phyloP scores from a whole-genome alignment of 2,329 filamentous ascomycete genomes.

The Paecilomyces niveus region DNA sequence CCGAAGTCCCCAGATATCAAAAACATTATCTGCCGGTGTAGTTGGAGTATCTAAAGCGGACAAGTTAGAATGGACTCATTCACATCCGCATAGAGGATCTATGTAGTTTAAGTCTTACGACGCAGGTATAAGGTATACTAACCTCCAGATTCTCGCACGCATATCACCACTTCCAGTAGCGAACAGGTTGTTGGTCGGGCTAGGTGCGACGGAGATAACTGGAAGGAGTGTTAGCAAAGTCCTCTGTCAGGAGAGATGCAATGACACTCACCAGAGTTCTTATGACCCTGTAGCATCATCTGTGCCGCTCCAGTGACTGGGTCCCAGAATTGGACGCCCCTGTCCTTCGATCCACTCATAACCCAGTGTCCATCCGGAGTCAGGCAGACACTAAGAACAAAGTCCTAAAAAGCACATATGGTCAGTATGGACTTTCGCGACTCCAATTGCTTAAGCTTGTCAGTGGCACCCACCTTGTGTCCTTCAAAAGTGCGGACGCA shows the following conservation, averaged over 20 bases:
- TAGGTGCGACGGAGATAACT: slow-evolving; percentile 95
- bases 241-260: not conserved
- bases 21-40: slow-evolving; percentile 32
- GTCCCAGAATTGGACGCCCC: slow-evolving; percentile 98
- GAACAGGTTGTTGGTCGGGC: slow-evolving; percentile 79
- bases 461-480: slow-evolving; percentile 62
- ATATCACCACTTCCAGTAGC: slow-evolving; percentile 96
- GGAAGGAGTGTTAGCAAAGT: slow-evolving; percentile 13
- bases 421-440: slow-evolving; percentile 3
- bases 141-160: slow-evolving; percentile 96
- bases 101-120: not conserved
- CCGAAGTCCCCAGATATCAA: slow-evolving; percentile 21
- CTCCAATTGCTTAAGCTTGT: slow-evolving; percentile 3
- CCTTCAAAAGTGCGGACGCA: slow-evolving; percentile 97
- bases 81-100: not conserved
- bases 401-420: slow-evolving; percentile 57
- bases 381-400: slow-evolving; percentile 89
- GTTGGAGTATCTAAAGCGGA: slow-evolving; percentile 25
- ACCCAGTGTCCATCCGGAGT: slow-evolving; percentile 95
- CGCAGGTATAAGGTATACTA: slow-evolving; percentile 12
- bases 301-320: slow-evolving; percentile 87
- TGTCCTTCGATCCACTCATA: slow-evolving; percentile 92
- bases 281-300: slow-evolving; percentile 97
- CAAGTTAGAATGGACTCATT: not conserved
- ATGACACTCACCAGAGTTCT: slow-evolving; percentile 66